Conservation (phyloP, 140 eudicot genomes). For the Anethum foeniculum region DNA sequence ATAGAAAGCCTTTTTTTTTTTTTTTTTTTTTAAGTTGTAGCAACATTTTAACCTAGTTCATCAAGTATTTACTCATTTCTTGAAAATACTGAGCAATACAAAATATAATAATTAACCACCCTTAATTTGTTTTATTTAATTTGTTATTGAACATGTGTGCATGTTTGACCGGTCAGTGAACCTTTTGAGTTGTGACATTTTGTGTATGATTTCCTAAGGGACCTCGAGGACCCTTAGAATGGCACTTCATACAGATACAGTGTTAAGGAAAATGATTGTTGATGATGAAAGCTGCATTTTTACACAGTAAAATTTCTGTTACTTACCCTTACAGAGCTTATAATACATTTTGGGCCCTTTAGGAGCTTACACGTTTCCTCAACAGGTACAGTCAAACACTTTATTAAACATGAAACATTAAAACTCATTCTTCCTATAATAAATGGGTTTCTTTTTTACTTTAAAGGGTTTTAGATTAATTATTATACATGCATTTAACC, state of each 20-base stretch:
- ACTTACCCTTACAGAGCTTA: neutral
- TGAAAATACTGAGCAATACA: neutral
- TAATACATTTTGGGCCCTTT: neutral
- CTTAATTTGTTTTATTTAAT: neutral
- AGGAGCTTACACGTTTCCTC: neutral
- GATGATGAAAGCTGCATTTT: conserved; percentile 3
- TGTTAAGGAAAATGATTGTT: neutral
- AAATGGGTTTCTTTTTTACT: neutral
- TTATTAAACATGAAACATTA: neutral
- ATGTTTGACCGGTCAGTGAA: neutral
- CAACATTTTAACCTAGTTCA: neutral
- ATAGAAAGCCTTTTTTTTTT: too few species aligned
- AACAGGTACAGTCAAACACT: neutral
- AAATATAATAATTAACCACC: neutral
- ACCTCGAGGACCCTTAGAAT: conserved; percentile 4
- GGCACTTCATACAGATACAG: neutral
- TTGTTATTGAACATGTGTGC: neutral
- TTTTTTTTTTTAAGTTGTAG: neutral
- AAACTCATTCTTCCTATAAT: neutral
- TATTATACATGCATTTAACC: neutral
- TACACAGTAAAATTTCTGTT: neutral
- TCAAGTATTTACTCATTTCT: too few species aligned
- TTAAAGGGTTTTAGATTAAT: neutral
- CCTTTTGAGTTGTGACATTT: conserved; percentile 2
- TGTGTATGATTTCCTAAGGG: neutral